Conservation (phyloP, 768 basidiomycete genomes). For the Mycena olivaceomarginata region DNA sequence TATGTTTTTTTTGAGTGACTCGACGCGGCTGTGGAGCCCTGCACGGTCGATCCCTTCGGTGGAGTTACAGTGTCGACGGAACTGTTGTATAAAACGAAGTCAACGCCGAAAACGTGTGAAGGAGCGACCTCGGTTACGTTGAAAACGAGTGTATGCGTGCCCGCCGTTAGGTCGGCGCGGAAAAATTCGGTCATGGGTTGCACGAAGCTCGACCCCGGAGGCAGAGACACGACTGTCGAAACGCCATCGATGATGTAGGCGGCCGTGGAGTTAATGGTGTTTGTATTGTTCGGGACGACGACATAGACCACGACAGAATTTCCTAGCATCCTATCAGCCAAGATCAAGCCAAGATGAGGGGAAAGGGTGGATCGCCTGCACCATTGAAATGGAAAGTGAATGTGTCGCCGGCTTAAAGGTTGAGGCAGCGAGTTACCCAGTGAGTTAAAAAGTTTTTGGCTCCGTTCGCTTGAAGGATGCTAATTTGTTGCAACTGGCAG, state of each 20-base stretch:
- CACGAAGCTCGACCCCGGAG: constrained; percentile 52
- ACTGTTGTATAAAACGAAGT: constrained; percentile 63
- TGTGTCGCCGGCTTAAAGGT: constrained; percentile 51
- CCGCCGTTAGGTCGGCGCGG: constrained; percentile 56
- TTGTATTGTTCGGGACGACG: constrained; percentile 53
- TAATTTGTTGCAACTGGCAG: constrained; percentile 38
- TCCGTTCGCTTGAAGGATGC: constrained; percentile 43
- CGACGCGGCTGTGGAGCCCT: background rate
- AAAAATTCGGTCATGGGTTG: constrained; percentile 60
- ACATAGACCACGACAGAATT: constrained; percentile 61
- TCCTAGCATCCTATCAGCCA: constrained; percentile 50
- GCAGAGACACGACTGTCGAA: constrained; percentile 46
- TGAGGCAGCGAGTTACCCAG: constrained; percentile 24
- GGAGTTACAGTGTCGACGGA: constrained; percentile 54
- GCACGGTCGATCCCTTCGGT: constrained; percentile 22
- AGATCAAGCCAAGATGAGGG: too few species aligned
- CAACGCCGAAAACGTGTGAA: constrained; percentile 58
- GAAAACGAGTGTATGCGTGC: constrained; percentile 59
- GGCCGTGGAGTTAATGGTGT: constrained; percentile 53
- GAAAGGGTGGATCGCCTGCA: constrained; percentile 38
- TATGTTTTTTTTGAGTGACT: constrained; percentile 12
- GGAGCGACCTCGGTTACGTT: constrained; percentile 59
- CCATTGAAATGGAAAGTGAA: constrained; percentile 60
- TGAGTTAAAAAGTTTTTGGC: constrained; percentile 46
- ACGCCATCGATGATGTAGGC: constrained; percentile 61